phyloP scores from a whole-genome alignment of 2,329 filamentous ascomycete species.

The Arthroderma sp. region DNA sequence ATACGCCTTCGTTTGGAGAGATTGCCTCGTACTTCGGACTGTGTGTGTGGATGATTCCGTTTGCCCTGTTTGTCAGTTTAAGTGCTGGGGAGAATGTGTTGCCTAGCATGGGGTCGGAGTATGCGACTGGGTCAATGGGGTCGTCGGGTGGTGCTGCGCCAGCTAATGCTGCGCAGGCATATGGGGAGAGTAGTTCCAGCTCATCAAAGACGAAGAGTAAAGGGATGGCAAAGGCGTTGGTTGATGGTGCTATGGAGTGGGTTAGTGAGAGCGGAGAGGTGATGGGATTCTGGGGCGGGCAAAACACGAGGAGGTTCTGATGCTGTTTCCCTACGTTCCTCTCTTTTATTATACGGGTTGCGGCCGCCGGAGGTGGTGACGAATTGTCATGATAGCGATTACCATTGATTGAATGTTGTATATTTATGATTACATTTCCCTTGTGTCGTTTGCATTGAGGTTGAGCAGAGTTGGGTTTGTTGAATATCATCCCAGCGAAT shows the following conservation, averaged over 20 bases:
- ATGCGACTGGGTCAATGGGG: conserved; percentile 42
- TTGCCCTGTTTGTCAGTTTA: conserved; percentile 85
- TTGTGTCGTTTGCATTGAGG: not conserved
- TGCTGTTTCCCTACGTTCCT: not conserved
- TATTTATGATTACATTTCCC: not conserved
- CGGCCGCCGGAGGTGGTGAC: not conserved
- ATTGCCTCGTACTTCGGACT: conserved; percentile 93
- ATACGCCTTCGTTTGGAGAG: conserved; percentile 73
- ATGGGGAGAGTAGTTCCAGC: conserved; percentile 13
- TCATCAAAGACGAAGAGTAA: conserved; percentile 39
- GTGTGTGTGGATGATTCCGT: conserved; percentile 93
- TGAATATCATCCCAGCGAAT: not conserved
- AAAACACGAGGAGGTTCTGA: conserved; percentile 40
- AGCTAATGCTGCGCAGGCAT: conserved; percentile 9
- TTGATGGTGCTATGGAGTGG: conserved; percentile 49
- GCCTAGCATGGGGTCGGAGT: conserved; percentile 77
- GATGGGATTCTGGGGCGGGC: conserved; percentile 51
- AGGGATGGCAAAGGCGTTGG: conserved; percentile 52
- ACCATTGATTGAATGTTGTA: not conserved
- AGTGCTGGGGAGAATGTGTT: conserved; percentile 91
- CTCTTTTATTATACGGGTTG: not conserved
- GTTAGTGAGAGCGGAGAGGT: conserved; percentile 50
- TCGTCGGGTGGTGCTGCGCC: conserved; percentile 11
- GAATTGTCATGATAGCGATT: not conserved
- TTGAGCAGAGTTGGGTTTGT: not conserved